Evolutionary conservation across 139 green algal genomes (phyloP).

Genomic region (Volvox africanus): DNA sequence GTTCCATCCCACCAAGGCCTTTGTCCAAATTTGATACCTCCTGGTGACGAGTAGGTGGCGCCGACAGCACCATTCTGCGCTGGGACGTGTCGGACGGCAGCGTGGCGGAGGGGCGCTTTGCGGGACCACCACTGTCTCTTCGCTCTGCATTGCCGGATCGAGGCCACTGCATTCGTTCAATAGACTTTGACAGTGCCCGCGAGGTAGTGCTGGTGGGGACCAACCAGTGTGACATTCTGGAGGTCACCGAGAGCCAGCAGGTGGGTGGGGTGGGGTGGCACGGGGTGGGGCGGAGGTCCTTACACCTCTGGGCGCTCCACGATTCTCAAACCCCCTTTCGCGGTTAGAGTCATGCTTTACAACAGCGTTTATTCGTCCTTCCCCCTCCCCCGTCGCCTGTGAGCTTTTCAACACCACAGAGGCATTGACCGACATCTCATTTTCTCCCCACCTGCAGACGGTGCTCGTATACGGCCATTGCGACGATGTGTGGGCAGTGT

Average conservation of each 20-base stretch:
- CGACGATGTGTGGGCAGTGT: conserved; percentile 69
- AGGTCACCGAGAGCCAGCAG: conserved; percentile 53
- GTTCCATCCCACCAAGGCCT: too few relatives aligned
- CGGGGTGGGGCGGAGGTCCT: too few relatives aligned
- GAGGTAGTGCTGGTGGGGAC: conserved; percentile 70
- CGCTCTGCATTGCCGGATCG: conserved; percentile 42
- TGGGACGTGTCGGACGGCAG: conserved; percentile 74
- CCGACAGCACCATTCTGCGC: conserved; percentile 67
- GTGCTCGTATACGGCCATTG: conserved; percentile 74
- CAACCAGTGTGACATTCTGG: conserved; percentile 67
- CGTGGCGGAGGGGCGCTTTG: conserved; percentile 60
- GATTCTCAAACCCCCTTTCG: too few relatives aligned
- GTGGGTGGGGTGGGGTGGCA: not conserved
- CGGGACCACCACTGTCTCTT: conserved; percentile 57
- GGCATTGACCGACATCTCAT: too few relatives aligned
- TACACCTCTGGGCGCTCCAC: too few relatives aligned
- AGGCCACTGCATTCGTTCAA: conserved; percentile 49
- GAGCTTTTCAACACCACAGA: too few relatives aligned
- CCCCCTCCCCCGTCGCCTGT: too few relatives aligned
- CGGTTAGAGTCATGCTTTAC: too few relatives aligned
- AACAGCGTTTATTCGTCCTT: too few relatives aligned
- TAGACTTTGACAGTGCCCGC: conserved; percentile 59
- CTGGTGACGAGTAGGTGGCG: conserved; percentile 50
- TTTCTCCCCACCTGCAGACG: conserved; percentile 52
- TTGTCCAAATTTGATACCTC: too few relatives aligned